phyloP scores from a whole-genome alignment of 2,329 filamentous ascomycete species.

The Aureobasidium leucospermi region DNA sequence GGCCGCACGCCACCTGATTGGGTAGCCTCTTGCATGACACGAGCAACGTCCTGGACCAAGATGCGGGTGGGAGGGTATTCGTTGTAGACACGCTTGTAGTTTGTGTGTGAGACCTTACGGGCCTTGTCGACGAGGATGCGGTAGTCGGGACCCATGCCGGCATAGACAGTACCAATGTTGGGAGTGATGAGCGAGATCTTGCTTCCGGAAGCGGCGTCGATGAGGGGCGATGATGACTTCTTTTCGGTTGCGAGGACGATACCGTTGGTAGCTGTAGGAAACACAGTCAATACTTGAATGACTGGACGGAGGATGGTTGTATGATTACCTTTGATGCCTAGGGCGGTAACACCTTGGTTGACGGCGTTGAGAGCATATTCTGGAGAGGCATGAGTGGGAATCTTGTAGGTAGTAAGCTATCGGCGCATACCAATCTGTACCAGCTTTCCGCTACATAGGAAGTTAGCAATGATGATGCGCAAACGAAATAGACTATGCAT shows the following conservation, averaged over 20 bases:
- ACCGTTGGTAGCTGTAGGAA: constrained; percentile 76
- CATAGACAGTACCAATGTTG: constrained; percentile 99
- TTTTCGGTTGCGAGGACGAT: constrained; percentile 99
- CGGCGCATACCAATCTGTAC: constrained; percentile 80
- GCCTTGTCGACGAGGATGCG: constrained; percentile 95
- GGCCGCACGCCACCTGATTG: constrained; percentile 95
- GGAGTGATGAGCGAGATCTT: constrained; percentile 98
- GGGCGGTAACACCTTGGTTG: constrained; percentile 96
- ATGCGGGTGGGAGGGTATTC: constrained; percentile 99
- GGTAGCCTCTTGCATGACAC: constrained; percentile 97
- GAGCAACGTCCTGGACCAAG: constrained; percentile 95
- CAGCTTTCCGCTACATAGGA: constrained; percentile 74
- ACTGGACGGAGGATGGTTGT: constrained; percentile 1
- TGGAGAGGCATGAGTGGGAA: constrained; percentile 34
- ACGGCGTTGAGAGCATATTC: constrained; percentile 99
- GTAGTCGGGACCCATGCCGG: constrained; percentile 98
- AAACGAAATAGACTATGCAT: constrained; percentile 33
- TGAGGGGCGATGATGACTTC: constrained; percentile 95
- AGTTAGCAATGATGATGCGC: constrained; percentile 36
- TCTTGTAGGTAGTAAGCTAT: not conserved
- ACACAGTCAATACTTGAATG: not conserved
- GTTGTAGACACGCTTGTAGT: constrained; percentile 99
- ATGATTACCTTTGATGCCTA: constrained; percentile 87
- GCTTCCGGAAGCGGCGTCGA: constrained; percentile 87
- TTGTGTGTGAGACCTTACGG: constrained; percentile 94